Evolutionary conservation across 2,329 filamentous ascomycete species (phyloP), one percentile per base, ranked within the genome.

Genomic region (Elsinoe australis): DNA sequence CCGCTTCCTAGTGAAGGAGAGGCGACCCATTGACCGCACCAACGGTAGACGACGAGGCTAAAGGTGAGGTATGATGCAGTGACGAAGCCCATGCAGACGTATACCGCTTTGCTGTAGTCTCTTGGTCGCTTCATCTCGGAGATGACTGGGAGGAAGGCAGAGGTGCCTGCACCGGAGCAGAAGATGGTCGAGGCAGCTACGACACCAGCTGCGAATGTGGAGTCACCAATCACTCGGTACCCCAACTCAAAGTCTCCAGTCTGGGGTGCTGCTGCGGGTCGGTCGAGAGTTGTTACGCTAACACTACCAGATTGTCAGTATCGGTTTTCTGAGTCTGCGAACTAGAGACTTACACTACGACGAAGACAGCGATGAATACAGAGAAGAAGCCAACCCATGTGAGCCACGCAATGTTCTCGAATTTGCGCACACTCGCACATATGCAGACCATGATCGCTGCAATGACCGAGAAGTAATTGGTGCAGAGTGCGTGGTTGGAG

Each of bases 131-230:
- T 68, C 78, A 83, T 83, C 64, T 83, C 80, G 0, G 74, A 76
- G 47, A 83, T 82, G 50, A 83, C 76, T 3, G 78, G 77, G 1
- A 83, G 63, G 56, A 82, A 83, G 1, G 76, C 76, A 0, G 72
- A 75, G 0, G 78, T 80, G 14, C 74, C 76, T 0, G 78, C 74
- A 5, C 71, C 72, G 2, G 76, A 77, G 49, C 75, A 72, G 62
- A 82, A 79, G 52, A 83, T 80, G 2, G 75, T 79, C 1, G 70
- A 69, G 0, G 72, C 69, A 31, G 78, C 75, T 0, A 72, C 74
- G 55, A 82, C 79, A 5, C 75, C 79, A 1, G 70, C 72, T 0
- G 73, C 71, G 57, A 83, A 83, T 15, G 67, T 71, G 0, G 79
- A 77, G 54, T 74, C 63, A 5, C 69, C 73, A 50, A 82, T 73